Base-by-base conservation (phyloP, 1,284 basidiomycete species). In the Spongiforma sp. region DNA sequence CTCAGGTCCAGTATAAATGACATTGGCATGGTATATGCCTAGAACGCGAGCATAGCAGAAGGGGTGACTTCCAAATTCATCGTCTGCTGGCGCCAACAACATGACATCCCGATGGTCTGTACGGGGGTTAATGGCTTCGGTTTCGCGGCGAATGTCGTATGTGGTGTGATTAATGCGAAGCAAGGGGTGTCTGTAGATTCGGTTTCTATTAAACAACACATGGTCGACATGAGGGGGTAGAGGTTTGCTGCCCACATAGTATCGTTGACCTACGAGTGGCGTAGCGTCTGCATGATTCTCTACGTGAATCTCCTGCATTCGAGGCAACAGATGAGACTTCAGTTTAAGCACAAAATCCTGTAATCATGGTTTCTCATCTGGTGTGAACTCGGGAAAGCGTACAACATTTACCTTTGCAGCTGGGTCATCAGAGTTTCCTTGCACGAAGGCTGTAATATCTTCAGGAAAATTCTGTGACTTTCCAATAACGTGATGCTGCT, bases 401-500 rank as follows among this genome's bases (percentile, higher is more conserved):
- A 52, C 21, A 28, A n/a, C 19, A 52, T 19, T 7, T 30, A 30
- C 48, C 48, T 21, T 52, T 15, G 48, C 48, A 21, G 48, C 48
- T 9, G 28, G 48, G 28, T 52, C 28, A 30, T 52, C 48, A 52
- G 48, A 52, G 28, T 52, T 32, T 21, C 19, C 28, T 34, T 37
- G 46, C 26, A 68, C 24, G 62, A 69, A 74, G 8, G 57, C 28
- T 1, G 53, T 53, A 11, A 78, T 41, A 24, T 68, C 59, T 28
- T 67, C 43, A 2, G 41, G 58, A 36, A 62, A 59, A 50, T 67
- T 69, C 39, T 65, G 62, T n/a, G 61, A 64, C 15, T 57, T 59
- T 4, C 65, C 68, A 4, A 75, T 69, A 41, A 60, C 54, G 36
- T 72, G 62, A 39, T 69, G 70, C 12, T 59, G 36, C 5, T 67